Percentiles rank a stretch among this genome's conserved stretches.
These are phyloP conservation scores for Thermothielavioides terrestris DNA, from an alignment of 495 filamentous ascomycete genomes.

Conservation along the genomic window DNA sequence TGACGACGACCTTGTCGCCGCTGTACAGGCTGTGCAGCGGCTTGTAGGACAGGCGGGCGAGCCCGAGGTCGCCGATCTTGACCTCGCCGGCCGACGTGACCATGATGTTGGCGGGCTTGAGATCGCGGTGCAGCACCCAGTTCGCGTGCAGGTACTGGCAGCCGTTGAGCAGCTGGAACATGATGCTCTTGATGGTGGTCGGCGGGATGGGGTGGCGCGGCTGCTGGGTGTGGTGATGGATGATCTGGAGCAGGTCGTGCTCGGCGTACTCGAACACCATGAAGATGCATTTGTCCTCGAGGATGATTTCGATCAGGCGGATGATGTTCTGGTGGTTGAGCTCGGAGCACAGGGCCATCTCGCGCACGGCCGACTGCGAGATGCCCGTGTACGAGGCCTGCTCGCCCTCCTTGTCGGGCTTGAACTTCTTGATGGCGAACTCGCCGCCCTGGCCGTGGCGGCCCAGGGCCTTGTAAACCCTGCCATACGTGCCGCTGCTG, in stretches of 20 bases:
- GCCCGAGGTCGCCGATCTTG: slow-evolving; percentile 86
- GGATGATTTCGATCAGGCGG: slow-evolving; percentile 85
- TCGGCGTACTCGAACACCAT: slow-evolving; percentile 99
- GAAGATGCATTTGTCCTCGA: slow-evolving; percentile 98
- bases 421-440: slow-evolving; percentile 99
- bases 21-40: slow-evolving; percentile 82
- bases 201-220: slow-evolving; percentile 82
- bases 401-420: slow-evolving; percentile 98
- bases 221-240: slow-evolving; percentile 91
- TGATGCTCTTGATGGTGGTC: slow-evolving; percentile 76
- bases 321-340: slow-evolving; percentile 86
- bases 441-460: slow-evolving; percentile 63
- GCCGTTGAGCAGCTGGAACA: slow-evolving; percentile 91
- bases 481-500: slow-evolving; percentile 95
- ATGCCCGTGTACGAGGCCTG: slow-evolving; percentile 91
- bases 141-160: slow-evolving; percentile 91
- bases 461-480: slow-evolving; percentile 90
- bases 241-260: slow-evolving; percentile 94
- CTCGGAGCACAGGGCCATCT: slow-evolving; percentile 98
- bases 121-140: slow-evolving; percentile 94
- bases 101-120: slow-evolving; percentile 99
- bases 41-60: slow-evolving; percentile 89
- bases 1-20: slow-evolving; percentile 97
- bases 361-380: slow-evolving; percentile 91
- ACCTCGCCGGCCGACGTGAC: slow-evolving; percentile 85